Evolutionary conservation across 306 rosid genomes (phyloP), one percentile per base, ranked within the genome.

Genomic region (Malus sieversii): DNA sequence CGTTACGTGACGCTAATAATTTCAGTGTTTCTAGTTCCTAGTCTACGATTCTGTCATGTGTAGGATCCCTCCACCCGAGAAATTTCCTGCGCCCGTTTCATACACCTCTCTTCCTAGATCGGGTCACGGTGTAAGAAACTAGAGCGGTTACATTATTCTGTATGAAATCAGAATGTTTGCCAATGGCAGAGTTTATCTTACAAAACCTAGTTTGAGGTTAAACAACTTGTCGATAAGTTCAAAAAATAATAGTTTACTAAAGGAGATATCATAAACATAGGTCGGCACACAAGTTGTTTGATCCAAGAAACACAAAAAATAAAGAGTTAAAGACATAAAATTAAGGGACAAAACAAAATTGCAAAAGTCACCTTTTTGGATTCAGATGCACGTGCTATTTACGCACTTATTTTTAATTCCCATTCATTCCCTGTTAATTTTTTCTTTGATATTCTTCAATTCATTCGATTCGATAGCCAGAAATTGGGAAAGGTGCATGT

Each of bases 291-390:
- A 20, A 40, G 63, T 63, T 62, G 77, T 35, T 74, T 74, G 77
- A 78, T 82, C 85, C 77, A n/a, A 82, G 82, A 74, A 69, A 62
- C 18, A 14, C 3, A 33, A 30, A 52, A 20, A 11, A 9, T 40
- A 9, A 9, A 40, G 44, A 40, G 45, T 40, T 30, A 32, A 30
- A 30, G 27, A 71, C 42, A n/a, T 12, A 33, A 14, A 33, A 53
- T 53, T 29, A 32, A 46, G 16, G 18, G 16, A 40, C 18, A 38
- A 25, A 59, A 73, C 20, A 52, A 53, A 63, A 29, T 6, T 30
- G 66, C 40, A 40, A 78, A 78, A 15, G n/a, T 32, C 42, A 75
- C 67, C 61, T 46, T 64, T 51, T 71, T 57, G 48, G 59, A 52
- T 66, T 52, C 25, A 57, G 66, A 23, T 40, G 64, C 29, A 68